Percentiles rank a stretch among this genome's conserved stretches.
Conservation (phyloP, 495 filamentous ascomycete genomes). For the Aspergillus homomorphus region DNA sequence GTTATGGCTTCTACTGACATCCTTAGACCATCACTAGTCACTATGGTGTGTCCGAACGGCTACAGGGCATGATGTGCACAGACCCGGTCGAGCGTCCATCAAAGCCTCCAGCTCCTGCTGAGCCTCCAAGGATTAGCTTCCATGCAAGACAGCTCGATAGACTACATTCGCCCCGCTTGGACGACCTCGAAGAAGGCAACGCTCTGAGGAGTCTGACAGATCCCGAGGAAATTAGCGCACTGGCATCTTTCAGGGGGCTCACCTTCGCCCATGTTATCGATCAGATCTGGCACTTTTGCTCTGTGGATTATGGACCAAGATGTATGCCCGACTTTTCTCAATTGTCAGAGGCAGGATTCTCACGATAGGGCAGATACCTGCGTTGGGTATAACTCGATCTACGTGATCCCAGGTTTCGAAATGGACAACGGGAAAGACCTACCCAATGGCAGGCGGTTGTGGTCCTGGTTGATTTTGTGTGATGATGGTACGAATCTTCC, state of each 20-base stretch:
- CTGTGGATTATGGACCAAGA: constrained; percentile 56
- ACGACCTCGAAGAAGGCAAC: constrained; percentile 38
- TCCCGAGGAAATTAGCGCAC: constrained; percentile 21
- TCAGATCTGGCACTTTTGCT: constrained; percentile 65
- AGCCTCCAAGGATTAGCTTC: constrained; percentile 16
- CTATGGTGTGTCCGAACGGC: constrained; percentile 66
- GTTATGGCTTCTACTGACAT: background rate
- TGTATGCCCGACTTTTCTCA: constrained; percentile 33
- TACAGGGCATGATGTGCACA: constrained; percentile 64
- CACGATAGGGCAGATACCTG: constrained; percentile 57
- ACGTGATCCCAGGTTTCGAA: constrained; percentile 46
- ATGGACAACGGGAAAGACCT: constrained; percentile 43
- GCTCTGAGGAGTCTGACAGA: constrained; percentile 25
- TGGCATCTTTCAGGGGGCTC: constrained; percentile 28
- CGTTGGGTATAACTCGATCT: constrained; percentile 78
- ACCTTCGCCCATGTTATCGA: constrained; percentile 50
- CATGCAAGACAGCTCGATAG: constrained; percentile 9
- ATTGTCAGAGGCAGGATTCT: background rate
- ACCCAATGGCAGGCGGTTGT: constrained; percentile 61
- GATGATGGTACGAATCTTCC: constrained; percentile 57
- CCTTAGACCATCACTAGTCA: constrained; percentile 39
- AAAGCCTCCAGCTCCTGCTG: constrained; percentile 12
- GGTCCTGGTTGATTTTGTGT: constrained; percentile 82
- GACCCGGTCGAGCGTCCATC: constrained; percentile 39
- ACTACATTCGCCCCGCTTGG: constrained; percentile 13